A percentile compares a stretch with the other conserved stretches of the same genome.
phyloP scores from a whole-genome alignment of 164 flowering plant species.

The Buxus sempervirens region DNA sequence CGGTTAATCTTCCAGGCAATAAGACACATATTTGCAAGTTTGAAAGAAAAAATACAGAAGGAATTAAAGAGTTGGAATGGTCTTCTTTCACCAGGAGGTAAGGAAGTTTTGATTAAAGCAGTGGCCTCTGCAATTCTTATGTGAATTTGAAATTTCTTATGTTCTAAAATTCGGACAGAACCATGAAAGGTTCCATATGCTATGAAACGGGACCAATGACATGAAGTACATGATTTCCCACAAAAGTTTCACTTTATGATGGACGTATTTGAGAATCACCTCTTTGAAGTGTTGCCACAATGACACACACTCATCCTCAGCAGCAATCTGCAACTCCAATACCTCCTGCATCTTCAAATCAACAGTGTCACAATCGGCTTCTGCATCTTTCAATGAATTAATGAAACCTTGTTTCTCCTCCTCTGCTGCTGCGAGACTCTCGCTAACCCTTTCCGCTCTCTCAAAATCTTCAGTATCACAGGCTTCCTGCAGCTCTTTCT shows the following conservation, averaged over 20 bases:
- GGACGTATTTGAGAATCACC: constrained; percentile 26
- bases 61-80: too few relatives aligned
- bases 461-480: constrained; percentile 84
- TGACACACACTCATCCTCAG: constrained; percentile 63
- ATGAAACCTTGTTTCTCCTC: constrained; percentile 36
- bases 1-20: too few relatives aligned
- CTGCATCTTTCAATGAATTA: constrained; percentile 45
- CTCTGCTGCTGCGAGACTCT: constrained; percentile 57
- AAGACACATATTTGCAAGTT: too few relatives aligned
- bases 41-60: too few relatives aligned
- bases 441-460: constrained; percentile 68
- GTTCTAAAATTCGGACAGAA: neutral
- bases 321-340: constrained; percentile 50
- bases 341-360: constrained; percentile 56
- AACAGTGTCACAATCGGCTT: constrained; percentile 48
- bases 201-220: neutral
- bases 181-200: neutral
- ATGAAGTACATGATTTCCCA: neutral
- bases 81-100: too few relatives aligned
- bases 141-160: neutral
- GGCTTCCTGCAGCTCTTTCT: constrained; percentile 64
- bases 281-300: constrained; percentile 43
- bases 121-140: too few relatives aligned
- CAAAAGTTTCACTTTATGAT: too few relatives aligned
- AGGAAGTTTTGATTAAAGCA: too few relatives aligned